Evolutionary conservation across 495 filamentous ascomycete species (phyloP).

Genomic region (Penicillium manginii): DNA sequence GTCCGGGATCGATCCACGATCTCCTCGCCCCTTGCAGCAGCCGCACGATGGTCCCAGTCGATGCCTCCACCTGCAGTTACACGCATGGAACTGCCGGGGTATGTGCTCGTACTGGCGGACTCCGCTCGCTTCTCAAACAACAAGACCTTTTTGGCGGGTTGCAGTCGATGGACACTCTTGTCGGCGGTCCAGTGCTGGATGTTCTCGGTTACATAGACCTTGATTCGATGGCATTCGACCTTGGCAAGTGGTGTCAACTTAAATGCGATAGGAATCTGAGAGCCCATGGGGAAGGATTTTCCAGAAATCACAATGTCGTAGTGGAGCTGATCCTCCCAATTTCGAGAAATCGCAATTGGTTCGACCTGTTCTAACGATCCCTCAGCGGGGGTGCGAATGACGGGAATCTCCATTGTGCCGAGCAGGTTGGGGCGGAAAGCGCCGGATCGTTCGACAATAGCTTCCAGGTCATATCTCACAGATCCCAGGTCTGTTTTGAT

Average conservation of each 20-base stretch:
- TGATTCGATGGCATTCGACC: slow-evolving; percentile 94
- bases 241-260: slow-evolving; percentile 96
- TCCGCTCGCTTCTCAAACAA: slow-evolving; percentile 92
- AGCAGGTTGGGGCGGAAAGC: slow-evolving; percentile 90
- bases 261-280: slow-evolving; percentile 95
- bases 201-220: slow-evolving; percentile 92
- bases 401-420: slow-evolving; percentile 79
- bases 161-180: slow-evolving; percentile 85
- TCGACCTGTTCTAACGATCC: slow-evolving; percentile 92
- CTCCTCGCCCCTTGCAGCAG: slow-evolving; percentile 63
- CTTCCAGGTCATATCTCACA: slow-evolving; percentile 89
- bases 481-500: slow-evolving; percentile 87
- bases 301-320: slow-evolving; percentile 99
- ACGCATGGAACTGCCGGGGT: slow-evolving; percentile 76
- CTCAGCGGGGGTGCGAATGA: slow-evolving; percentile 89
- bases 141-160: slow-evolving; percentile 80
- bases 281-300: slow-evolving; percentile 94
- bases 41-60: slow-evolving; percentile 61
- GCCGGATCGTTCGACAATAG: slow-evolving; percentile 84
- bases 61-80: slow-evolving; percentile 82
- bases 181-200: slow-evolving; percentile 91
- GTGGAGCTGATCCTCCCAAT: slow-evolving; percentile 97
- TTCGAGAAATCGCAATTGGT: slow-evolving; percentile 93
- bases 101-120: slow-evolving; percentile 74
- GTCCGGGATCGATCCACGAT: slow-evolving; percentile 55